Evolutionary conservation across 495 filamentous ascomycete genomes (phyloP).

Genomic region (Podospora pseudoanserina): DNA sequence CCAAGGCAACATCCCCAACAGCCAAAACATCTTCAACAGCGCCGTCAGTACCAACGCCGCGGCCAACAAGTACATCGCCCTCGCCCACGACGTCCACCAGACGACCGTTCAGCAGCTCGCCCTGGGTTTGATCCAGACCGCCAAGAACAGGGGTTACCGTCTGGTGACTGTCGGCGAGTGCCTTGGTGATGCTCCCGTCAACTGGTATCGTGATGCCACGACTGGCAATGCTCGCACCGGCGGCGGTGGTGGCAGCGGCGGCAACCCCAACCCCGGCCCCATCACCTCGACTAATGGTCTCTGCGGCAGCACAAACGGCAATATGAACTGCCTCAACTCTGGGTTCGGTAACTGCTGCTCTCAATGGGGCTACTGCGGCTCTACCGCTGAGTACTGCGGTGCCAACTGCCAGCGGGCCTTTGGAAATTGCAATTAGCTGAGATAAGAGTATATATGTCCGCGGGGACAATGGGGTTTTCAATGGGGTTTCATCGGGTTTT

Average conservation of each 20-base stretch:
- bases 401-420: constrained; percentile 21
- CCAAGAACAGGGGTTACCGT: constrained; percentile 47
- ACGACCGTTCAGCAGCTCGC: constrained; percentile 63
- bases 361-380: constrained; percentile 26
- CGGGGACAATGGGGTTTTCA: not conserved
- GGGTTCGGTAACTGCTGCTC: constrained; percentile 26
- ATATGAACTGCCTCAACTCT: constrained; percentile 24
- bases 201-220: constrained; percentile 41
- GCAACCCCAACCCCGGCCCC: not conserved
- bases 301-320: constrained; percentile 19
- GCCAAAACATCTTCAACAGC: constrained; percentile 49
- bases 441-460: not conserved
- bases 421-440: constrained; percentile 18
- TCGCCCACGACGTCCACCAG: constrained; percentile 61
- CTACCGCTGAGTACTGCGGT: constrained; percentile 23
- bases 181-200: constrained; percentile 34
- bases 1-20: constrained; percentile 48
- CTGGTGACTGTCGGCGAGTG: constrained; percentile 41
- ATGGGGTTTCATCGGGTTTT: not conserved
- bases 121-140: constrained; percentile 53
- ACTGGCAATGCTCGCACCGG: constrained; percentile 13
- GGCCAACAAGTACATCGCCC: constrained; percentile 36
- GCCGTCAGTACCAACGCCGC: constrained; percentile 25
- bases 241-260: constrained; percentile 9
- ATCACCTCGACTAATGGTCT: constrained; percentile 22